A percentile compares a stretch with the other conserved stretches of the same genome.
phyloP scores from a whole-genome alignment of 306 rosid species.

The Senna siamea region DNA sequence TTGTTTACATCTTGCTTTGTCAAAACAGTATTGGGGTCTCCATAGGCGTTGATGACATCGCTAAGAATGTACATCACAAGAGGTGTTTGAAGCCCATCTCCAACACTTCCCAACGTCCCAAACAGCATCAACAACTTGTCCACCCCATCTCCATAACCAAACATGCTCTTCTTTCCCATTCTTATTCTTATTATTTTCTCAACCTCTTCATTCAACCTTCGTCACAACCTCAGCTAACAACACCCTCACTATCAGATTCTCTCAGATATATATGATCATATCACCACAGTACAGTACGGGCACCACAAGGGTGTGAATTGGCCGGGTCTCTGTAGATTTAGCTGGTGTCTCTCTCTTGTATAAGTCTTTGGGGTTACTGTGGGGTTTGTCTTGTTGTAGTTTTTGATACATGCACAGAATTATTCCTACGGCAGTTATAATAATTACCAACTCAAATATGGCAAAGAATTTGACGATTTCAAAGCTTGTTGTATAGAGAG shows the following conservation, averaged over 20 bases:
- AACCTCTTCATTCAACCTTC: neutral
- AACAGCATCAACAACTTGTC: slow-evolving; percentile 77
- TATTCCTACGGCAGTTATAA: slow-evolving; percentile 29
- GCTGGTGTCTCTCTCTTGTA: slow-evolving; percentile 24
- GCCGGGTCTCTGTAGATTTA: neutral
- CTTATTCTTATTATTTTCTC: neutral
- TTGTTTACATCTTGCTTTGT: slow-evolving; percentile 61
- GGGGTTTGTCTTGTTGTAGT: slow-evolving; percentile 41
- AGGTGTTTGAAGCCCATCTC: slow-evolving; percentile 88
- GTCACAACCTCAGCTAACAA: slow-evolving; percentile 20
- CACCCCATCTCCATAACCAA: slow-evolving; percentile 72
- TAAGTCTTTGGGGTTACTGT: slow-evolving; percentile 1
- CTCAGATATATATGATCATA: neutral
- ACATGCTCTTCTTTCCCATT: slow-evolving; percentile 69
- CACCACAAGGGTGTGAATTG: neutral
- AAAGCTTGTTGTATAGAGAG: slow-evolving; percentile 38
- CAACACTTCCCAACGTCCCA: slow-evolving; percentile 82
- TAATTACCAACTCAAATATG: slow-evolving; percentile 29
- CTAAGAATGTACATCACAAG: slow-evolving; percentile 82
- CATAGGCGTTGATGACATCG: slow-evolving; percentile 78
- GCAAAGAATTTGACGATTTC: slow-evolving; percentile 34
- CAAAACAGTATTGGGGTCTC: slow-evolving; percentile 46
- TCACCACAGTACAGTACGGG: slow-evolving; percentile 12
- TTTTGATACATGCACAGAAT: slow-evolving; percentile 39
- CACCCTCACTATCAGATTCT: slow-evolving; percentile 23